These are phyloP conservation scores for Murraya koenigii DNA, from an alignment of 345 rosid genomes.

Conservation along the genomic window DNA sequence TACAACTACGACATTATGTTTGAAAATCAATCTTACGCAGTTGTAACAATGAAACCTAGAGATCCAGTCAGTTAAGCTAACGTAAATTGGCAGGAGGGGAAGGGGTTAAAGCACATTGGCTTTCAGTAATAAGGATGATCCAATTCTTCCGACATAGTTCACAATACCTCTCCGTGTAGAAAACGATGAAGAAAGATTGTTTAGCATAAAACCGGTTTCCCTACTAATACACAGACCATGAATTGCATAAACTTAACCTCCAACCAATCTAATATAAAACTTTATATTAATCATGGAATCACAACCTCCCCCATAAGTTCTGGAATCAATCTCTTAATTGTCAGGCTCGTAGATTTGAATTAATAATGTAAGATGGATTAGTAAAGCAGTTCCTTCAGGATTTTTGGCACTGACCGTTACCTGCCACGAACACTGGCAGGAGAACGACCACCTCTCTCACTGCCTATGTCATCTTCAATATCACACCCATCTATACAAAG, in stretches of 20 bases:
- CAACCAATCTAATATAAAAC: constrained; percentile 25
- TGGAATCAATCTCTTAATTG: constrained; percentile 21
- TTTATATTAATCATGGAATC: constrained; percentile 31
- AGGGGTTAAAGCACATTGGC: neutral
- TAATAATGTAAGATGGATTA: constrained; percentile 13
- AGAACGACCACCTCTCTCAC: constrained; percentile 64
- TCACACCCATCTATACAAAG: constrained; percentile 56
- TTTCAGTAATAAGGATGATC: neutral
- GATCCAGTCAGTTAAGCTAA: neutral
- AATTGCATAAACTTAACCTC: constrained; percentile 25
- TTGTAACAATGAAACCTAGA: neutral
- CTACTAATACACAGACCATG: constrained; percentile 28
- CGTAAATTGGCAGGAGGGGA: neutral
- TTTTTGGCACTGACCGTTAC: constrained; percentile 28
- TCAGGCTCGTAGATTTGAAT: constrained; percentile 19
- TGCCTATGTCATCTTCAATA: constrained; percentile 60
- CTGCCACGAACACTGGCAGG: constrained; percentile 63
- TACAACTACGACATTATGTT: neutral
- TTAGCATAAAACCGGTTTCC: constrained; percentile 19
- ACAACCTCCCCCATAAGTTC: constrained; percentile 14
- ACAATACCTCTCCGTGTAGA: constrained; percentile 25
- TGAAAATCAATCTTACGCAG: neutral
- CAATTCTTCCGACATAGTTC: constrained; percentile 11
- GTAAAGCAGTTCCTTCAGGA: neutral
- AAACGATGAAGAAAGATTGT: constrained; percentile 10